Base-by-base conservation (phyloP, 306 rosid genomes). In the Pachyrhizus erosus region DNA sequence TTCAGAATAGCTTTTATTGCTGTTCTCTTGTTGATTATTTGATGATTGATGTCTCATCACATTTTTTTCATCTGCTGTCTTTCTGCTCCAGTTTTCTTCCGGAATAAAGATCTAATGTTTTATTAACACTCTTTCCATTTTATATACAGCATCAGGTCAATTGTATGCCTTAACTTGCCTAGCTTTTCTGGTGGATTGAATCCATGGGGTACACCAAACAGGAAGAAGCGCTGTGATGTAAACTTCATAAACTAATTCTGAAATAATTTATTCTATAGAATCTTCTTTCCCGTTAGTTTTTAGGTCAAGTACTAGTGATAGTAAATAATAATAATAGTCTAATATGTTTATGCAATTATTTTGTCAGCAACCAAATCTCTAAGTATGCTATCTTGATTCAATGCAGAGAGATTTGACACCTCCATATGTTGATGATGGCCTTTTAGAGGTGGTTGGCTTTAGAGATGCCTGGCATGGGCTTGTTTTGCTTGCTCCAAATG, bases 391-490 rank as follows among this genome's bases (percentile, higher is more conserved):
- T 84, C 54, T 60, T 84, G 67, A 74, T 55, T 78, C 40, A 80
- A 85, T 67, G 1, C 89, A 96, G 98, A 83, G 82, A 80, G 94
- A 82, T 48, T 88, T 89, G 80, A 93, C 96, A 78, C 90, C 94
- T n/a, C 98, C 98, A 71, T 92, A 27, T 82, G 99, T 93, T 34
- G 98, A 96, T 84, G 99, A 93, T 76, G 97, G 97, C 62, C 97
- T 79, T 76, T 33, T 96, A 75, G 99, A 96, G 85, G 90, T 96
- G 33, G 99, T 96, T 61, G 99, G 99, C 13, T 96, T 96, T 85
- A 88, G 93, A 87, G 87, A 92, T 89, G 99, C 97, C 43, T 96
- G 99, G 99, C 99, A 96, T 79, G 99, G 99, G 74, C 98, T 96
- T 61, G 91, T 89, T 82, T 78, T 96, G 91, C 93, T 93, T 48